These are phyloP conservation scores for Penicillium sp. DNA, from an alignment of 2,329 filamentous ascomycete genomes.

Conservation along the genomic window DNA sequence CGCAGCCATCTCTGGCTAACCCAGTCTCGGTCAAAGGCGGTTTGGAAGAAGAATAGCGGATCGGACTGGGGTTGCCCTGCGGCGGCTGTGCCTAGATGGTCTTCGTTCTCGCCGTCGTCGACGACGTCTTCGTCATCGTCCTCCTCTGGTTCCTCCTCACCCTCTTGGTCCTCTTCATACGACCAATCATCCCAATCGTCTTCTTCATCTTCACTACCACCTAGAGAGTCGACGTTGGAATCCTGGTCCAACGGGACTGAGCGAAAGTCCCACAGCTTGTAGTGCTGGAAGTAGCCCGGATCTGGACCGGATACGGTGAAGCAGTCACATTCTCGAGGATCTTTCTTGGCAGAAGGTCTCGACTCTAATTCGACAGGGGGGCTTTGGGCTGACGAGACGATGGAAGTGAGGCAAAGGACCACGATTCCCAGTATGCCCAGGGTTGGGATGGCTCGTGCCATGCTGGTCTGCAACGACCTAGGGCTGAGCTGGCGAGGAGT, in stretches of 20 bases:
- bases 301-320: slow-evolving; percentile 46
- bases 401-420: slow-evolving; percentile 5
- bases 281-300: slow-evolving; percentile 50
- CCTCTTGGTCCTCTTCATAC: slow-evolving; percentile 13
- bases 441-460: slow-evolving; percentile 7
- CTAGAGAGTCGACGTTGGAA: slow-evolving; percentile 20
- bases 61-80: slow-evolving; percentile 6
- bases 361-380: background rate
- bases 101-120: slow-evolving; percentile 4
- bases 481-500: background rate
- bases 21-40: slow-evolving; percentile 40
- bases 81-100: background rate
- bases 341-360: slow-evolving; percentile 3
- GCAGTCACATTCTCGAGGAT: slow-evolving; percentile 43
- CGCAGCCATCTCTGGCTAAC: slow-evolving; percentile 48
- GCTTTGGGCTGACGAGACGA: slow-evolving; percentile 5
- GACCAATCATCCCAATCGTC: slow-evolving; percentile 8
- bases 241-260: slow-evolving; percentile 36
- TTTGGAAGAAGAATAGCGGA: slow-evolving; percentile 33
- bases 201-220: no score
- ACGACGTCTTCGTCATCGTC: background rate
- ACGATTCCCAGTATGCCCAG: slow-evolving; percentile 5
- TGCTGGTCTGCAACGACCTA: slow-evolving; percentile 6
- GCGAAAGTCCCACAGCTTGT: slow-evolving; percentile 54
- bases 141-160: slow-evolving; percentile 8